Conservation (phyloP, 1,284 basidiomycete genomes). For the Tranzscheliella williamsii region DNA sequence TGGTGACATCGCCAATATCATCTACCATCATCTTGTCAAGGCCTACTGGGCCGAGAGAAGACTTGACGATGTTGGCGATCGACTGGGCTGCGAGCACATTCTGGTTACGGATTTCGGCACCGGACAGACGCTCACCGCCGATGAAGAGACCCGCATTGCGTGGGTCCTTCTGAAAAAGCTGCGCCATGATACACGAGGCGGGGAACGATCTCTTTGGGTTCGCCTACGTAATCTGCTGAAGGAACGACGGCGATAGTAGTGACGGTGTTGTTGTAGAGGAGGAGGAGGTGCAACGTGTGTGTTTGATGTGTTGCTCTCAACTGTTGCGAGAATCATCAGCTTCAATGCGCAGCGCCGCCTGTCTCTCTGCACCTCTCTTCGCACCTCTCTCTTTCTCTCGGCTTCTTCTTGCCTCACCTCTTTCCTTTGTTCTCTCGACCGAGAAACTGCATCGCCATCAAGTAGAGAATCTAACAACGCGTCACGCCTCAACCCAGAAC, state of each 20-base stretch:
- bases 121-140: conserved; percentile 88
- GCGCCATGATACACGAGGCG: conserved; percentile 57
- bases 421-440: background rate
- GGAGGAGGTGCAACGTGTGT: too few species aligned
- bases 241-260: too few species aligned
- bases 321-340: too few species aligned
- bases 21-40: conserved; percentile 79
- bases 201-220: too few species aligned
- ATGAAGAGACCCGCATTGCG: conserved; percentile 68
- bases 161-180: conserved; percentile 59
- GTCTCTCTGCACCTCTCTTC: background rate
- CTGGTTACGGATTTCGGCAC: conserved; percentile 93
- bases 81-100: conserved; percentile 89
- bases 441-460: too few species aligned
- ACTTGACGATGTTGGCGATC: conserved; percentile 97
- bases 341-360: too few species aligned
- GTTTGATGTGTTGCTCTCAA: too few species aligned
- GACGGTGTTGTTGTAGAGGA: too few species aligned
- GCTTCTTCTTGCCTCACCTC: background rate
- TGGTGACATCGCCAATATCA: conserved; percentile 99
- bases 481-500: too few species aligned
- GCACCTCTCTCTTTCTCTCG: background rate
- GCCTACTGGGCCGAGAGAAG: conserved; percentile 87
- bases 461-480: too few species aligned
- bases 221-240: too few species aligned